A percentile compares a stretch with the other conserved stretches of the same genome.
Conservation (phyloP, 2,329 filamentous ascomycete species). For the Claviceps cyperi region DNA sequence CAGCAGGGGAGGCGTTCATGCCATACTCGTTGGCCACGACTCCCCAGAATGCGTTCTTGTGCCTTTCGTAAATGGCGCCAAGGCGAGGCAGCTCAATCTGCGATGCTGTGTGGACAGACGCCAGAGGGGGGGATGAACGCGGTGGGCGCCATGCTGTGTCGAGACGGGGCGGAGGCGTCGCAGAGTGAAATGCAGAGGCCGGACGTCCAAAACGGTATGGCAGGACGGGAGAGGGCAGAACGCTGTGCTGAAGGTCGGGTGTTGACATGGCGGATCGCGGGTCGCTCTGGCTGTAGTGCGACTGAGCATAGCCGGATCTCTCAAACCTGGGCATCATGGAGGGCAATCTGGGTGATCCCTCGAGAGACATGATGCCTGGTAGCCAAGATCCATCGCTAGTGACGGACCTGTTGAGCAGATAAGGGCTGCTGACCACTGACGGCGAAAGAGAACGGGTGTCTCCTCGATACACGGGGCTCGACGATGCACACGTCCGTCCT, state of each 20-base stretch:
- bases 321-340: conserved; percentile 54
- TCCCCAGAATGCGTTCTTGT: conserved; percentile 60
- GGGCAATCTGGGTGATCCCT: conserved; percentile 35
- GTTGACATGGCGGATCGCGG: conserved; percentile 27
- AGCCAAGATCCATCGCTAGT: conserved; percentile 35
- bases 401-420: conserved; percentile 28
- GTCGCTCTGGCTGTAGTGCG: conserved; percentile 17
- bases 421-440: conserved; percentile 28
- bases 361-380: conserved; percentile 34
- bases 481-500: conserved; percentile 27
- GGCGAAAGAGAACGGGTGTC: conserved; percentile 35
- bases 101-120: conserved; percentile 20
- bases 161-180: conserved; percentile 37
- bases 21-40: conserved; percentile 61
- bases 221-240: conserved; percentile 25
- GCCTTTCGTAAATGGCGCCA: conserved; percentile 52
- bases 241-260: conserved; percentile 30
- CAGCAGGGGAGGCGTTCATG: conserved; percentile 41
- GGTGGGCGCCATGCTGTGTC: conserved; percentile 40
- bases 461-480: conserved; percentile 36
- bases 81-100: conserved; percentile 52
- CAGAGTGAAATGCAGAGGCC: conserved; percentile 18
- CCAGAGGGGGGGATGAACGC: conserved; percentile 15
- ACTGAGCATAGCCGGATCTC: conserved; percentile 29
- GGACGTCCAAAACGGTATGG: conserved; percentile 16